Conservation (phyloP, 2,329 filamentous ascomycete genomes). For the Sordariomycetes sp. region DNA sequence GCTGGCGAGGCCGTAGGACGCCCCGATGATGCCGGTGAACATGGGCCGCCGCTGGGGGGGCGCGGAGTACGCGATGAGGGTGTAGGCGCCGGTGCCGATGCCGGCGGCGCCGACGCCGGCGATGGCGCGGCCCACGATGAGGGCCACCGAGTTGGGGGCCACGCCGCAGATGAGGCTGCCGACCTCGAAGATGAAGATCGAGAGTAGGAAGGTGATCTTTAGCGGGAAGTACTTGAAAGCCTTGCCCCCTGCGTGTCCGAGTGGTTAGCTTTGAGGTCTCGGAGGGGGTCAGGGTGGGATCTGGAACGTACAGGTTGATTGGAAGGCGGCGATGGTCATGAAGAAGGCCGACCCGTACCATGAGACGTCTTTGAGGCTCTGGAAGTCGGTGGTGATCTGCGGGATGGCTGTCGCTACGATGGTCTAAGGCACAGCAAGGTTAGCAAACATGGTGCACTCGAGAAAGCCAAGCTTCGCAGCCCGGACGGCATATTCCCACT, state of each 20-base stretch:
- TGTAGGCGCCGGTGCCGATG: constrained; percentile 35
- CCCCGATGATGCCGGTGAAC: constrained; percentile 26
- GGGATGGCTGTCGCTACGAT: constrained; percentile 48
- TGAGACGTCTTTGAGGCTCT: constrained; percentile 38
- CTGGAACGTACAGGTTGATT: constrained; percentile 26
- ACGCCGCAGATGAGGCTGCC: constrained; percentile 38
- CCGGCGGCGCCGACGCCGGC: constrained; percentile 35
- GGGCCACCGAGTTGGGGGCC: constrained; percentile 32
- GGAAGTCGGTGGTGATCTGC: constrained; percentile 42
- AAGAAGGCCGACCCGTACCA: constrained; percentile 51
- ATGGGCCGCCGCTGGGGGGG: constrained; percentile 21
- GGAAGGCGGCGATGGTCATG: constrained; percentile 32
- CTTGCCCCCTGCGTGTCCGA: constrained; percentile 26
- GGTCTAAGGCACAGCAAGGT: constrained; percentile 25
- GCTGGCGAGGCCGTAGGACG: constrained; percentile 22
- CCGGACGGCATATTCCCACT: too few species aligned
- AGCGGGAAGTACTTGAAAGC: constrained; percentile 41
- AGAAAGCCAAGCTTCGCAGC: too few species aligned
- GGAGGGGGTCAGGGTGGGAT: constrained; percentile 1
- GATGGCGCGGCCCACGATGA: constrained; percentile 41
- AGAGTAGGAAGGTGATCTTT: constrained; percentile 34
- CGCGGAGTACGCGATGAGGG: constrained; percentile 34
- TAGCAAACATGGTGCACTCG: too few species aligned
- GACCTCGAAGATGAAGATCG: constrained; percentile 41
- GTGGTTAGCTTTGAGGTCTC: constrained; percentile 2